Percentiles rank a stretch among this genome's conserved stretches.
Evolutionary conservation across 164 flowering plant species (phyloP).

Genomic region (Annona cherimola): DNA sequence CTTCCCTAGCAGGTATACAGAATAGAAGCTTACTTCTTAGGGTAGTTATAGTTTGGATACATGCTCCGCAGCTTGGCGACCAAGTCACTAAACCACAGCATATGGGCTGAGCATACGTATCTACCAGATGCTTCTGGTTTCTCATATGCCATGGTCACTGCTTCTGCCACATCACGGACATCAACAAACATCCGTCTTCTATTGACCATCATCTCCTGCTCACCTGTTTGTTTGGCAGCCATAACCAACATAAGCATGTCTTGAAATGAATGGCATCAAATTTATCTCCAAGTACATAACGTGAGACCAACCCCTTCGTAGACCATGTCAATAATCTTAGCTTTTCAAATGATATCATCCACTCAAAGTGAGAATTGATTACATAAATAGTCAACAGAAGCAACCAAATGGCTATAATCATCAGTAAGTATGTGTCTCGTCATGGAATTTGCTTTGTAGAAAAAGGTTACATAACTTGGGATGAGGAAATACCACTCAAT

Average conservation of each 20-base stretch:
- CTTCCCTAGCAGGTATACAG: too few relatives aligned
- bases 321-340: too few relatives aligned
- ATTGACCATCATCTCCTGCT: conserved; percentile 25
- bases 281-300: background rate
- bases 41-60: conserved; percentile 45
- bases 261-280: background rate
- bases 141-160: conserved; percentile 39
- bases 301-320: too few relatives aligned
- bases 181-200: conserved; percentile 29
- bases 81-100: conserved; percentile 17
- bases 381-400: too few relatives aligned
- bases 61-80: conserved; percentile 35
- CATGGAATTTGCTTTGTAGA: background rate
- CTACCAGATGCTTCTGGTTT: conserved; percentile 56
- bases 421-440: too few relatives aligned
- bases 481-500: conserved; percentile 32
- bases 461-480: background rate
- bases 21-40: conserved; percentile 17
- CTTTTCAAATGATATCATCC: too few relatives aligned
- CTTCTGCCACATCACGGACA: conserved; percentile 57
- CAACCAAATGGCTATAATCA: too few relatives aligned
- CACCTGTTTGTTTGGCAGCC: conserved; percentile 27
- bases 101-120: conserved; percentile 41
- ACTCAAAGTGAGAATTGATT: background rate
- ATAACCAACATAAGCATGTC: background rate